phyloP scores from a whole-genome alignment of 2,329 filamentous ascomycete species.

The Claviceps pazoutovae region DNA sequence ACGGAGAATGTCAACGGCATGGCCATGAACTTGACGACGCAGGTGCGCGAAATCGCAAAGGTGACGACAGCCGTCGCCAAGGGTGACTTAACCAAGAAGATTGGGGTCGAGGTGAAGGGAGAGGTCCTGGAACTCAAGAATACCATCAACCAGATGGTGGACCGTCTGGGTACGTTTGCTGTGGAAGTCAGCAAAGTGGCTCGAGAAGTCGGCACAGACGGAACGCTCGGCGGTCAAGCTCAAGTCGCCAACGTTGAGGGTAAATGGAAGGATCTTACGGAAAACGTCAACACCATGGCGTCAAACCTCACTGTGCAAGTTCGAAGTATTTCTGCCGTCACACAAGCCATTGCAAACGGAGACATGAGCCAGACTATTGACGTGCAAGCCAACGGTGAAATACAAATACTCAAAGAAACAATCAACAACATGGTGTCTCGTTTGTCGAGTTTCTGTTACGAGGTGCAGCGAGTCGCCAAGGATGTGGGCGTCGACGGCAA shows the following conservation, averaged over 20 bases:
- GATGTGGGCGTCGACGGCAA: constrained; percentile 96
- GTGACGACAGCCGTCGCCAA: constrained; percentile 92
- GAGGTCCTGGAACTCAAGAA: constrained; percentile 93
- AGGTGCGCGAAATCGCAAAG: constrained; percentile 93
- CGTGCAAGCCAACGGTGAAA: constrained; percentile 89
- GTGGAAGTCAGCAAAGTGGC: constrained; percentile 94
- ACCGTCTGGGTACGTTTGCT: constrained; percentile 88
- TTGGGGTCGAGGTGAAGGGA: constrained; percentile 82
- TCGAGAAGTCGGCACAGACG: constrained; percentile 90
- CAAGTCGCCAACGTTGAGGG: constrained; percentile 90
- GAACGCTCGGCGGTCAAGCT: constrained; percentile 84
- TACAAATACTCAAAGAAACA: constrained; percentile 83
- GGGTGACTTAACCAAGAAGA: constrained; percentile 91
- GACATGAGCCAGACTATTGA: constrained; percentile 95
- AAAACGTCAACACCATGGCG: constrained; percentile 71
- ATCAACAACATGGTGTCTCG: constrained; percentile 99
- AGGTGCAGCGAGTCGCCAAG: constrained; percentile 87
- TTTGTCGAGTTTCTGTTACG: constrained; percentile 88
- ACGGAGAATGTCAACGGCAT: constrained; percentile 96
- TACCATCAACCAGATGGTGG: constrained; percentile 98
- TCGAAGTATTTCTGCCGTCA: constrained; percentile 84
- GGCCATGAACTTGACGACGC: constrained; percentile 95
- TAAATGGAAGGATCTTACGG: constrained; percentile 95
- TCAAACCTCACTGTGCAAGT: constrained; percentile 61
- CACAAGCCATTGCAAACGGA: constrained; percentile 86